Percentiles rank a stretch among this genome's conserved stretches.
phyloP scores from a whole-genome alignment of 768 basidiomycete species.

The Megacollybia marginata region DNA sequence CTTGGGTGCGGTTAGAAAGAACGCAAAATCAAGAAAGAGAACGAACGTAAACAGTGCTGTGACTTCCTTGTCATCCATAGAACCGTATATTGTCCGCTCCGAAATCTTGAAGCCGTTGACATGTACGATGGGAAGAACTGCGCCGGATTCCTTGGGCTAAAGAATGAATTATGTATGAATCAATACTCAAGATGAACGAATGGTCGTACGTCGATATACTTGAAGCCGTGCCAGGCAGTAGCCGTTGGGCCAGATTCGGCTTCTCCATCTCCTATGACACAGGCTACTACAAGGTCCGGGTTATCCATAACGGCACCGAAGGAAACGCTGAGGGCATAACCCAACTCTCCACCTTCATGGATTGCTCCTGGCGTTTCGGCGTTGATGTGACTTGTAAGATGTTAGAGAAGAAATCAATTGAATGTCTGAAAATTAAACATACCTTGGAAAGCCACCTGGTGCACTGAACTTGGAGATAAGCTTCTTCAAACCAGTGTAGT shows the following conservation, averaged over 20 bases:
- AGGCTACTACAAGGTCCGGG: constrained; percentile 74
- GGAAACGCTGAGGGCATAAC: constrained; percentile 79
- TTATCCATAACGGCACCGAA: constrained; percentile 92
- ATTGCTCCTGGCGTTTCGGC: constrained; percentile 85
- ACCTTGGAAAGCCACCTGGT: constrained; percentile 81
- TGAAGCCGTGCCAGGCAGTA: constrained; percentile 78
- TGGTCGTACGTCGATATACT: constrained; percentile 60
- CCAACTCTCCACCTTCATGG: constrained; percentile 88
- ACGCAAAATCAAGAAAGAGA: neutral
- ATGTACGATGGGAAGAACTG: constrained; percentile 86
- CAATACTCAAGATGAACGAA: too few species aligned
- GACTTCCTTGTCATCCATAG: constrained; percentile 86
- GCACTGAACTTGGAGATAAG: constrained; percentile 72
- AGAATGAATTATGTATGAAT: too few species aligned
- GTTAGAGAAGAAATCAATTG: constrained; percentile 2
- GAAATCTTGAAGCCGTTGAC: constrained; percentile 89
- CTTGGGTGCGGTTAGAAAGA: constrained; percentile 21
- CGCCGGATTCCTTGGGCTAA: constrained; percentile 73
- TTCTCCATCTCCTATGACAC: constrained; percentile 86
- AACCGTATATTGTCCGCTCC: constrained; percentile 82
- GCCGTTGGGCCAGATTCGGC: constrained; percentile 78
- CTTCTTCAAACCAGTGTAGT: constrained; percentile 50
- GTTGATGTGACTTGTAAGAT: constrained; percentile 52
- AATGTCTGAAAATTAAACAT: constrained; percentile 15
- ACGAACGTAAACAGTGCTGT: constrained; percentile 63